Evolutionary conservation across 169 alveolate species (phyloP), one percentile per base, ranked within the genome.

Genomic region (Cryptosporidium parvum): DNA sequence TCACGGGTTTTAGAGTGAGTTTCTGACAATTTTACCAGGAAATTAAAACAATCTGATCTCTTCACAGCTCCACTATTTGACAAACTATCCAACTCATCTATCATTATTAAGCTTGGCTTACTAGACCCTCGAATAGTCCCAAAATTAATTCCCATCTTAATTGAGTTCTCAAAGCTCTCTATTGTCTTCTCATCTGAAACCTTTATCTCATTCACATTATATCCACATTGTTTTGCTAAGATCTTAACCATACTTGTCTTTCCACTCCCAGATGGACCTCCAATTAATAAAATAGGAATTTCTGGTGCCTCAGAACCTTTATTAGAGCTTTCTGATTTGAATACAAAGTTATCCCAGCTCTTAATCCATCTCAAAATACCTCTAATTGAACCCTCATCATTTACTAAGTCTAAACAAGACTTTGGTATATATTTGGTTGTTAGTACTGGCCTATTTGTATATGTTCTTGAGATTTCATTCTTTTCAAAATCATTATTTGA

Each of bases 211-310:
- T 58, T 56, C 37, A 59, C 68, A 16, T 93, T 91, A 91, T 94
- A 94, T 2, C 96, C 96, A 71, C 96, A 93, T 45, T 93, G 93
- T 18, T 68, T 75, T 6, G 96, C 95, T 10, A 94, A 59, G 6
- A 93, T 91, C 72, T 86, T 89, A 7, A 94, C 94, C 42, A 94
- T 39, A 10, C 94, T 92, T 2, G 96, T 87, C 59, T 94, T 94
- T 21, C 96, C 96, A 37, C 92, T 69, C 14, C 96, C 96, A 18
- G 96, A 95, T 21, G 95, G 96, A 1, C 96, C 96, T 71, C 93
- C 91, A 23, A 94, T 58, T 42, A 94, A 84, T 16, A 94, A 68
- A 26, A 93, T 85, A 75, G 86, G 86, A 21, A 21, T n/a, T n/a
- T 33, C 42, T 26, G 86, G 86, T 18, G 86, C 72, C 21, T 75